These are phyloP conservation scores for Setaria viridis DNA, from an alignment of 202 grass and related monocot genomes.

Conservation along the genomic window DNA sequence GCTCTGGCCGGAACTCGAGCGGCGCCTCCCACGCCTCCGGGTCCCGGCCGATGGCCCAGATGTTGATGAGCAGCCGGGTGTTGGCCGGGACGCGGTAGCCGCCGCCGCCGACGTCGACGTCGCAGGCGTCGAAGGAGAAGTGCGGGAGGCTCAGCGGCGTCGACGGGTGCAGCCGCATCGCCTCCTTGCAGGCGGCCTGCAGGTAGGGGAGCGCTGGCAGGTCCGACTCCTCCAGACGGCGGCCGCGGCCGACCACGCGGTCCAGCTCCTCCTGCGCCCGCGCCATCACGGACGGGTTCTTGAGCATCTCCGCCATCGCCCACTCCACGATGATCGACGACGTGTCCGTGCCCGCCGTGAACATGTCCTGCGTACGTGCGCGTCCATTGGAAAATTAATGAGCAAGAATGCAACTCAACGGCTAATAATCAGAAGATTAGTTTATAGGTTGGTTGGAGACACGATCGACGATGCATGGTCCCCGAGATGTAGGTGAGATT, in stretches of 20 bases:
- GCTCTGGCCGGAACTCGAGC: slow-evolving; percentile 67
- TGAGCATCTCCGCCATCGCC: slow-evolving; percentile 74
- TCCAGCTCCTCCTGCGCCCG: slow-evolving; percentile 73
- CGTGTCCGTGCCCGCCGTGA: slow-evolving; percentile 93
- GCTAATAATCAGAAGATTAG: background rate
- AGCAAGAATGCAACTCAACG: background rate
- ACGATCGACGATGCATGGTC: background rate
- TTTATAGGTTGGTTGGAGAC: background rate
- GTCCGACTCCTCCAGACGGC: slow-evolving; percentile 70
- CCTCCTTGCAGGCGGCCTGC: slow-evolving; percentile 84
- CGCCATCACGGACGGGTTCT: slow-evolving; percentile 58
- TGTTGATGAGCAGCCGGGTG: slow-evolving; percentile 73
- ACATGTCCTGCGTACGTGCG: slow-evolving; percentile 60
- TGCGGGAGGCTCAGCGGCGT: slow-evolving; percentile 88
- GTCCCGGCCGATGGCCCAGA: slow-evolving; percentile 87
- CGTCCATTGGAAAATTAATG: background rate
- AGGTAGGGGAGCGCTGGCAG: slow-evolving; percentile 69
- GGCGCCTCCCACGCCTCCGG: slow-evolving; percentile 61
- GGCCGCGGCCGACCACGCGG: slow-evolving; percentile 57
- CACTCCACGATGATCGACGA: slow-evolving; percentile 90
- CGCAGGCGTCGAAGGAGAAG: slow-evolving; percentile 78
- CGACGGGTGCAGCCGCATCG: slow-evolving; percentile 78
- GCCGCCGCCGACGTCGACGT: slow-evolving; percentile 38
- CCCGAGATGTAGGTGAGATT: background rate
- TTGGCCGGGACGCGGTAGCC: slow-evolving; percentile 63